Percentiles rank a stretch among this genome's conserved stretches.
phyloP scores from a whole-genome alignment of 73 alveolate species.

The Symbiodinium pilosum region DNA sequence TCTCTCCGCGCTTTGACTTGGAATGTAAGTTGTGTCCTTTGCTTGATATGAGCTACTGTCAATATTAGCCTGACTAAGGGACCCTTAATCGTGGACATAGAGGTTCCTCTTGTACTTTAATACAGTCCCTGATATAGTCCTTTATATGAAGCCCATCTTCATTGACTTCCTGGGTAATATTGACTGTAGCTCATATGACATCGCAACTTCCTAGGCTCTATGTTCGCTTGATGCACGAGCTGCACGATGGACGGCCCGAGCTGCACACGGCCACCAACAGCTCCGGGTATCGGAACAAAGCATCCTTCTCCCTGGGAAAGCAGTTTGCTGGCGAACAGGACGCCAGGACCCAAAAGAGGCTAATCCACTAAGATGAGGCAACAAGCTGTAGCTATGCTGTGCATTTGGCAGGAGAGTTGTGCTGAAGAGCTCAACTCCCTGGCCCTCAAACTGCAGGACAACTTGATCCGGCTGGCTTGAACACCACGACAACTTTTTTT shows the following conservation, averaged over 20 bases:
- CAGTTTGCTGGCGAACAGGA: not conserved
- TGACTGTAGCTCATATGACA: not conserved
- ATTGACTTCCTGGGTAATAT: no score
- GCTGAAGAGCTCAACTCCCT: not conserved
- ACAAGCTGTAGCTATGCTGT: not conserved
- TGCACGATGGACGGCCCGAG: slow-evolving; percentile 12
- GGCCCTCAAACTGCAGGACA: not conserved
- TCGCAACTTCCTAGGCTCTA: not conserved
- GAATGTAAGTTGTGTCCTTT: not conserved
- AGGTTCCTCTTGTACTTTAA: no score
- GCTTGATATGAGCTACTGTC: no score
- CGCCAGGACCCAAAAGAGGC: not conserved
- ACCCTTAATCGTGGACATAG: no score
- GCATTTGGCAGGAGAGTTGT: not conserved
- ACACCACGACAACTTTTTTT: no score
- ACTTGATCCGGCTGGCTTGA: not conserved
- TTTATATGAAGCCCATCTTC: no score
- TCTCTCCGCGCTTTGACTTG: not conserved
- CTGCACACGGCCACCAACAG: not conserved
- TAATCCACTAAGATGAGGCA: no score
- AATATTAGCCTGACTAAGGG: no score
- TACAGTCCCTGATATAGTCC: no score
- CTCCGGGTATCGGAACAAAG: slow-evolving; percentile 7
- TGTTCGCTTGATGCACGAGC: slow-evolving; percentile 10
- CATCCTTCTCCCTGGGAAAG: not conserved